Evolutionary conservation across 2,329 filamentous ascomycete genomes (phyloP).

Genomic region (Diaporthe citri): DNA sequence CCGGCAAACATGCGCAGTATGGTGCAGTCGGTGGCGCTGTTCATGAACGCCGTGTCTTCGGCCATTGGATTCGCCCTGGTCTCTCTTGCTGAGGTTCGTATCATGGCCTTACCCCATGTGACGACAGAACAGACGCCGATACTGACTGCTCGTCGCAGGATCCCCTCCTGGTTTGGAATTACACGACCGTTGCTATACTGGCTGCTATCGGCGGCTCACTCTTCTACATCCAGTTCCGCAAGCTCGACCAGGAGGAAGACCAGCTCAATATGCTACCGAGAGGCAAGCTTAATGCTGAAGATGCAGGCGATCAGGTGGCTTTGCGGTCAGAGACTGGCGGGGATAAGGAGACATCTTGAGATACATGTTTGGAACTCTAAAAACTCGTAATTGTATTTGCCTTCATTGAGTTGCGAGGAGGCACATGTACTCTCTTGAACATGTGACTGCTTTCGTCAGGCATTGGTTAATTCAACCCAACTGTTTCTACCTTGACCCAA

Average conservation of each 20-base stretch:
- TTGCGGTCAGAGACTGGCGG: constrained; percentile 2
- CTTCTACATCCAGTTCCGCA: constrained; percentile 77
- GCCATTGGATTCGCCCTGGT: constrained; percentile 73
- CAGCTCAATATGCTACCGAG: constrained; percentile 66
- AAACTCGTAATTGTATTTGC: background rate
- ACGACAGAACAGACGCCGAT: background rate
- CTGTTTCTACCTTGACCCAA: background rate
- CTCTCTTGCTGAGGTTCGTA: constrained; percentile 24
- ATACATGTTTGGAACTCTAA: background rate
- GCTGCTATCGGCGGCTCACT: constrained; percentile 70
- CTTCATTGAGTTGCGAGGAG: background rate
- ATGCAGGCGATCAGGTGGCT: background rate
- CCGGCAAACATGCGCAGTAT: constrained; percentile 82
- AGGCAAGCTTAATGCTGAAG: constrained; percentile 6
- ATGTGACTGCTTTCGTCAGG: background rate
- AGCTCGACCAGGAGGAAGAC: constrained; percentile 73
- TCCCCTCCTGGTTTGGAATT: constrained; percentile 81
- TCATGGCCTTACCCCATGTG: background rate
- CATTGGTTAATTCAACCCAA: background rate
- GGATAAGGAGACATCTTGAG: constrained; percentile 12
- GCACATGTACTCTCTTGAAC: background rate
- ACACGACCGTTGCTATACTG: constrained; percentile 74
- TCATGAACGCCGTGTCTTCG: constrained; percentile 76
- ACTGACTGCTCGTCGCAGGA: constrained; percentile 53
- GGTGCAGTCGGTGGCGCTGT: constrained; percentile 76